These are phyloP conservation scores for Adansonia madagascariensis DNA, from an alignment of 441 rosid genomes.

Conservation along the genomic window DNA sequence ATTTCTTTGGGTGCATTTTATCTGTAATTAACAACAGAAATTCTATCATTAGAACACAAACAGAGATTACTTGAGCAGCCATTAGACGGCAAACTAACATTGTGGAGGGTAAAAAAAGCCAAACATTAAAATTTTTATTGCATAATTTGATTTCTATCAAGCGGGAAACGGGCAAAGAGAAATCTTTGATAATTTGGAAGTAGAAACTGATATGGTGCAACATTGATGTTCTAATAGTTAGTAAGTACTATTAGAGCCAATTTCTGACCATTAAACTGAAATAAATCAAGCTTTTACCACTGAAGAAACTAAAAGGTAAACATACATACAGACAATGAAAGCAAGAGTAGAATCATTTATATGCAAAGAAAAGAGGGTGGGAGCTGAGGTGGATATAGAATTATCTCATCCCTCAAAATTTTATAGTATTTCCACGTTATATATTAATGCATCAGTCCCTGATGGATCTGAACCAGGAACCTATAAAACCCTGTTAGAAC, in stretches of 20 bases:
- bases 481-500: not conserved
- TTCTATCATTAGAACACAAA: not conserved
- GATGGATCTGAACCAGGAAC: not conserved
- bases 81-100: not conserved
- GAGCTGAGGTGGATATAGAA: not conserved
- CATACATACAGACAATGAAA: not conserved
- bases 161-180: not conserved
- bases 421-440: not conserved
- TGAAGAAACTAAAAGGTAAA: conserved; percentile 1
- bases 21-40: conserved; percentile 41
- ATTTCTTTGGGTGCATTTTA: conserved; percentile 51
- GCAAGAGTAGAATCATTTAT: not conserved
- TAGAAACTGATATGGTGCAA: not conserved
- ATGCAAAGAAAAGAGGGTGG: not conserved
- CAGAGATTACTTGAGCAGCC: not conserved
- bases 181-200: not conserved
- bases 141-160: not conserved
- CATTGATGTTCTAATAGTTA: not conserved
- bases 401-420: not conserved
- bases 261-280: not conserved
- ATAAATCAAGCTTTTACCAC: not conserved
- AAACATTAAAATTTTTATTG: not conserved
- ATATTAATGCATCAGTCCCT: not conserved
- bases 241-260: not conserved
- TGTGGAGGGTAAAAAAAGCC: not conserved